These are phyloP conservation scores for Ceratocystis cubensis DNA, from an alignment of 2,329 filamentous ascomycete genomes.

Conservation along the genomic window DNA sequence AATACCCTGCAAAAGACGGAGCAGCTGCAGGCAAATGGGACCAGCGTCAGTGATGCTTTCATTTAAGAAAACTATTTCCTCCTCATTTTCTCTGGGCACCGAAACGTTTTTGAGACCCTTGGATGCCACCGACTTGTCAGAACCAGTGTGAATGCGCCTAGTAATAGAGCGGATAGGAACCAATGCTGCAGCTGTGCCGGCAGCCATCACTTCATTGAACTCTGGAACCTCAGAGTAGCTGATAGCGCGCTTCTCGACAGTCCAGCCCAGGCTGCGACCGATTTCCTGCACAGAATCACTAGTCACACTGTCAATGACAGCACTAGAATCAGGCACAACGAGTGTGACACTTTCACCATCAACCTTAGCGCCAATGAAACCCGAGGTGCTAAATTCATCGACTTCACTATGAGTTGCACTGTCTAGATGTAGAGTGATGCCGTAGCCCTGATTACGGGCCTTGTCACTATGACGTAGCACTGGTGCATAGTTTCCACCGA, in stretches of 20 bases:
- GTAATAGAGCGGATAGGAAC: conserved; percentile 90
- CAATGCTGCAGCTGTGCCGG: conserved; percentile 79
- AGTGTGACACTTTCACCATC: conserved; percentile 40
- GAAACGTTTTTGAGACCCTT: conserved; percentile 19
- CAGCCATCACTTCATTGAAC: conserved; percentile 69
- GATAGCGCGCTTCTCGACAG: conserved; percentile 64
- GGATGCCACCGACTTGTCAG: conserved; percentile 30
- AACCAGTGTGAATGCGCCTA: conserved; percentile 38
- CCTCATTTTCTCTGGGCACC: conserved; percentile 26
- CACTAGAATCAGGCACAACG: conserved; percentile 75
- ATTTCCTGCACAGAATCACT: conserved; percentile 67
- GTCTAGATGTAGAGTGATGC: conserved; percentile 91
- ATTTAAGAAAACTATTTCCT: conserved; percentile 45
- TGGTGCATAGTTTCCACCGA: conserved; percentile 92
- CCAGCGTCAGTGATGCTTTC: conserved; percentile 55
- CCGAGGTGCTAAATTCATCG: conserved; percentile 91
- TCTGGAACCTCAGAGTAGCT: conserved; percentile 44
- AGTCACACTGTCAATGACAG: conserved; percentile 78
- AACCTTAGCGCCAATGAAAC: conserved; percentile 69
- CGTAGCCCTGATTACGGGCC: conserved; percentile 65
- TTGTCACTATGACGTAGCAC: conserved; percentile 78
- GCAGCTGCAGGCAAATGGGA: conserved; percentile 56
- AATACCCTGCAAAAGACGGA: conserved; percentile 69
- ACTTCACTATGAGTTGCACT: conserved; percentile 71
- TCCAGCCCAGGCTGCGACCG: conserved; percentile 67